Evolutionary conservation across 163 green algal genomes (phyloP).

Genomic region (Picocystis sp.): DNA sequence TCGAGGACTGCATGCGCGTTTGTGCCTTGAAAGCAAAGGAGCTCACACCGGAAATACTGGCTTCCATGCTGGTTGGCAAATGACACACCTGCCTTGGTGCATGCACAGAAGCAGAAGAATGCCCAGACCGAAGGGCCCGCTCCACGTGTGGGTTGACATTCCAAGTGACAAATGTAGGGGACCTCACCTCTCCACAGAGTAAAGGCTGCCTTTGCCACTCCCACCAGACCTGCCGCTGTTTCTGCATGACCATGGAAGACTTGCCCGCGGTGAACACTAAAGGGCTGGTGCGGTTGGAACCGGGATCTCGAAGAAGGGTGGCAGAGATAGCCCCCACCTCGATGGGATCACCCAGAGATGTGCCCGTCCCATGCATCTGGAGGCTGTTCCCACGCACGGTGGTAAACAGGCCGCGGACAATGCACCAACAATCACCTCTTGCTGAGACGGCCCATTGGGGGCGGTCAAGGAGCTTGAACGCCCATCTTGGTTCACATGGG

Average conservation of each 20-base stretch:
- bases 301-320: conserved; percentile 1
- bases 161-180: conserved; percentile 8
- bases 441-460: conserved; percentile 63
- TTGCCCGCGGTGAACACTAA: conserved; percentile 34
- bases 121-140: too few relatives aligned
- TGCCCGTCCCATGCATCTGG: conserved; percentile 72
- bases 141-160: too few relatives aligned
- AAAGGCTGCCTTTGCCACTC: background rate
- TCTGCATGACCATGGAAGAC: conserved; percentile 49
- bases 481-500: conserved; percentile 74
- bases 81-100: too few relatives aligned
- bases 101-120: too few relatives aligned
- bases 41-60: conserved; percentile 23
- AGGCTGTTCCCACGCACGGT: conserved; percentile 14
- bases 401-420: conserved; percentile 19
- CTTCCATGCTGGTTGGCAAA: too few relatives aligned
- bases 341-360: conserved; percentile 63
- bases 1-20: conserved; percentile 24
- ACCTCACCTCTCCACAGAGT: too few relatives aligned
- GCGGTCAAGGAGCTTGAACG: conserved; percentile 62
- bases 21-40: conserved; percentile 73
- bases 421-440: conserved; percentile 17
- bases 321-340: conserved; percentile 43
- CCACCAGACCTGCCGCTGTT: conserved; percentile 32
- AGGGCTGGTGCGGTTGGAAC: conserved; percentile 1